phyloP scores from a whole-genome alignment of 805 yeast species.

The Saccharomycopsis babjevae region DNA sequence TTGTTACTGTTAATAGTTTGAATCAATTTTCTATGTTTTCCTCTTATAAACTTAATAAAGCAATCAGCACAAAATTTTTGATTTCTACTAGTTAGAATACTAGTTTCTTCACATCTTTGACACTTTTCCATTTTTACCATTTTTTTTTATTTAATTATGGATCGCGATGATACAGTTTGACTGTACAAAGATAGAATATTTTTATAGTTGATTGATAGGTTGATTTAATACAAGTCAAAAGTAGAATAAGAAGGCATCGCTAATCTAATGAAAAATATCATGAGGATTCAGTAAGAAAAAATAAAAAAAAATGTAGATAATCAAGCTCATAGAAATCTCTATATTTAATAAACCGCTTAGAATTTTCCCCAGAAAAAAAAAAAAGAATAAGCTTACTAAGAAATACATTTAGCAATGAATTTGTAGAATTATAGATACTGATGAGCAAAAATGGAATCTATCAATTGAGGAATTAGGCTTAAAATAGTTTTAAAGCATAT shows the following conservation, averaged over 20 bases:
- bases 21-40: slow-evolving; percentile 37
- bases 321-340: not conserved
- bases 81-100: slow-evolving; percentile 28
- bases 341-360: not conserved
- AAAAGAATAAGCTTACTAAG: not conserved
- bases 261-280: not conserved
- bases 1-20: slow-evolving; percentile 32
- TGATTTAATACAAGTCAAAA: not conserved
- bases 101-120: slow-evolving; percentile 27
- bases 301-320: not conserved
- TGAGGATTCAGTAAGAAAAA: not conserved
- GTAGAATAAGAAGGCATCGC: not conserved
- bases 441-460: no score
- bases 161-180: not conserved
- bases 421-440: no score
- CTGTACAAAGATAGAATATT: no score
- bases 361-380: not conserved
- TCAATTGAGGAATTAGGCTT: no score
- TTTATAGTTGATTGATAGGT: no score
- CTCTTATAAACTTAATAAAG: slow-evolving; percentile 32
- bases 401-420: not conserved
- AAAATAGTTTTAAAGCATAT: no score
- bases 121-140: slow-evolving; percentile 11
- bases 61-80: slow-evolving; percentile 33
- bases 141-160: not conserved